Base-by-base conservation (phyloP, 306 rosid species). In the Lithocarpus polystachyus region DNA sequence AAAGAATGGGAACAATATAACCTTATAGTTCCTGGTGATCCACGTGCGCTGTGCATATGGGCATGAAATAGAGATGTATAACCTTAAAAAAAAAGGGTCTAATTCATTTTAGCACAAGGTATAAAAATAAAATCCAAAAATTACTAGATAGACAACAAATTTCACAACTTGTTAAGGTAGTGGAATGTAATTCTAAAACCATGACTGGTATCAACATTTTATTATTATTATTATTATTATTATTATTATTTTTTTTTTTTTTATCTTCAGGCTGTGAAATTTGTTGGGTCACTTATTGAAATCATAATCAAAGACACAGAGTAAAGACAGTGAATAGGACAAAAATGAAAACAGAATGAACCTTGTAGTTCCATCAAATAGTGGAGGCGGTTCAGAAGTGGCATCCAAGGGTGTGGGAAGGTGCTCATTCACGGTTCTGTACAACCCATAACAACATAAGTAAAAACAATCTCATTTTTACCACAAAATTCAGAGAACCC, bases 321-420 rank as follows among this genome's bases (percentile, higher is more conserved):
- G 52, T 11, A 45, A 45, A 45, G 15, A 45, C 52, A 31, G 18
- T 8, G 37, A 33, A 31, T 8, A 1, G 14, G 23, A 31, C 23
- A 73, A 40, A 56, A 12, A 33, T 45, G 22, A 5, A 64, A 24
- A 48, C 43, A 37, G 54, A 68, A 43, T 14, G 28, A 80, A 93
- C 97, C 98, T 90, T 71, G 92, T 90, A 48, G 98, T 90, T 82
- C 97, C 98, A 68, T 94, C 96, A 67, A 94, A 94, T 33, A 94
- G 77, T 61, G 96, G 82, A 48, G 96, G 98, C 43, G 80, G 96
- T 9, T 77, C 80, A 54, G 98, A 83, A 22, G 84, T 76, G 80
- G 94, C 85, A 69, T 87, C 86, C 77, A 94, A 62, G 0, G 87
- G n/a, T 0, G 94, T 81, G 31, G 96, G 91, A 73, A 51, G 86